A percentile compares a stretch with the other conserved stretches of the same genome.
Evolutionary conservation across 2,329 filamentous ascomycete species (phyloP).

Genomic region (Penicillium sp.): DNA sequence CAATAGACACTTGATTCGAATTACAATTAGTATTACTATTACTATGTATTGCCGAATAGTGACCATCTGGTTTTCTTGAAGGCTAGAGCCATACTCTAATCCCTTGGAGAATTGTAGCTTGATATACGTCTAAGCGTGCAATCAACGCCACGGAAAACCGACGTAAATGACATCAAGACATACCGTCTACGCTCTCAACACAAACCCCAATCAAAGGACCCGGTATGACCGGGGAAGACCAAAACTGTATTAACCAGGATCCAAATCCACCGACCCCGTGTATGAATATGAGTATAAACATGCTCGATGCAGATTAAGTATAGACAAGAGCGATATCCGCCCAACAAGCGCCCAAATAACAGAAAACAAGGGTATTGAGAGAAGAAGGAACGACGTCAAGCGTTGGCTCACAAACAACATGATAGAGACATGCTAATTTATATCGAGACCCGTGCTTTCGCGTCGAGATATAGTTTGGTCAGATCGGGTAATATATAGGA

Average conservation of each 20-base stretch:
- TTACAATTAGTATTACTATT: background rate
- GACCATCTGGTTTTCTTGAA: background rate
- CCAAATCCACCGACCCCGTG: background rate
- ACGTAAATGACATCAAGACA: background rate
- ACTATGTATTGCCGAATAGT: background rate
- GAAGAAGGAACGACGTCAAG: conserved; percentile 14
- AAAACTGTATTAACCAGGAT: background rate
- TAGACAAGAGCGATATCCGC: conserved; percentile 10
- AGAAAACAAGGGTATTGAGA: conserved; percentile 19
- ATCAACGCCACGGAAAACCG: background rate
- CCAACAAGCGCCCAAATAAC: conserved; percentile 8
- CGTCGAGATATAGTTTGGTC: background rate
- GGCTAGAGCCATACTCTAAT: background rate
- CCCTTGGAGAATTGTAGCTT: background rate
- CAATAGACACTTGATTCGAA: background rate
- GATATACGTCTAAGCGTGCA: background rate
- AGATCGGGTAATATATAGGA: background rate
- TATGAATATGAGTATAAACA: conserved; percentile 10
- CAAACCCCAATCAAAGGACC: background rate
- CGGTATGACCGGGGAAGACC: background rate
- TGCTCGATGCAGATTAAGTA: conserved; percentile 15
- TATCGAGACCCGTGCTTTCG: background rate
- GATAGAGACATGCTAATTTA: background rate
- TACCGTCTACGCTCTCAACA: background rate
- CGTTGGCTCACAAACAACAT: conserved; percentile 18